phyloP scores from a whole-genome alignment of 495 filamentous ascomycete genomes.

The Thozetella sp. region DNA sequence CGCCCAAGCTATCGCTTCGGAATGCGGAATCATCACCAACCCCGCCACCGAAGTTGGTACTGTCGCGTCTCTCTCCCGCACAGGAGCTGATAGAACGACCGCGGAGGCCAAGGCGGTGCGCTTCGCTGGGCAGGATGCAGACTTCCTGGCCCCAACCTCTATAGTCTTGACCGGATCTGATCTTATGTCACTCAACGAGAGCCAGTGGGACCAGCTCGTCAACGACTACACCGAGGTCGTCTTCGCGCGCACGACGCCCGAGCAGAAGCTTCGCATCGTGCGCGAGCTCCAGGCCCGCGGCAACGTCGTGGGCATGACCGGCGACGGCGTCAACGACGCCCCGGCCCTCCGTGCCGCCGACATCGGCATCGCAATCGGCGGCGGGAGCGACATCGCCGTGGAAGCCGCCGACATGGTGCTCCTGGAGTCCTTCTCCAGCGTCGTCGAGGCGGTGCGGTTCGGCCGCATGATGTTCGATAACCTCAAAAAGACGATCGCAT shows the following conservation, averaged over 20 bases:
- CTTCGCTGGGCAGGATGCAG: conserved; percentile 6
- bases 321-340: conserved; percentile 85
- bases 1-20: conserved; percentile 65
- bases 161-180: conserved; percentile 61
- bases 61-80: conserved; percentile 37
- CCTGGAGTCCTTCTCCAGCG: conserved; percentile 64
- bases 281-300: conserved; percentile 61
- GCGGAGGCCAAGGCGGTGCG: conserved; percentile 8
- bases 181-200: conserved; percentile 52
- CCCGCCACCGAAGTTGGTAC: conserved; percentile 33
- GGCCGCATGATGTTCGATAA: conserved; percentile 72
- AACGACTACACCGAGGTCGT: conserved; percentile 45
- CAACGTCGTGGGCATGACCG: conserved; percentile 60
- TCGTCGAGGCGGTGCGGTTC: conserved; percentile 70
- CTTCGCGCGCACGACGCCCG: conserved; percentile 72
- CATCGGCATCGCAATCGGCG: conserved; percentile 78
- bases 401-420: conserved; percentile 74
- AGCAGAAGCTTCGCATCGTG: conserved; percentile 78
- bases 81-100: conserved; percentile 11
- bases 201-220: conserved; percentile 42
- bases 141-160: conserved; percentile 13
- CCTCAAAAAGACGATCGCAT: conserved; percentile 71
- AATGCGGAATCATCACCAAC: conserved; percentile 66
- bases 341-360: conserved; percentile 75
- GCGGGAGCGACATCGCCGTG: conserved; percentile 76